phyloP scores from a whole-genome alignment of 495 filamentous ascomycete species.

The Tetracladium setigerum region DNA sequence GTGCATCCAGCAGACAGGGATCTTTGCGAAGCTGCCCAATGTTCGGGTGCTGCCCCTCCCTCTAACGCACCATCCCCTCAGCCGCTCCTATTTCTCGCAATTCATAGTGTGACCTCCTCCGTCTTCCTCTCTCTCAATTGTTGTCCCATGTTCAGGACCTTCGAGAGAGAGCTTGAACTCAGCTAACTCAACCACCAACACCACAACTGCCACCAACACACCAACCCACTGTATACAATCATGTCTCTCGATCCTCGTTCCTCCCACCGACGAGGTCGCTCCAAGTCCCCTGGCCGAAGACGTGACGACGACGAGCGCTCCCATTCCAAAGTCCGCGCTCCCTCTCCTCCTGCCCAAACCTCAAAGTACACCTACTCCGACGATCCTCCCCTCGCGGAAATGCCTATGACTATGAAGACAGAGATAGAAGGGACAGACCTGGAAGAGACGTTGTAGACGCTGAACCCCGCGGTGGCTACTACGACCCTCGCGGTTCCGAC shows the following conservation, averaged over 20 bases:
- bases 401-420: conserved; percentile 18
- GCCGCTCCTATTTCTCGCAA: neutral
- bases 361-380: neutral
- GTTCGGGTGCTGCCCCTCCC: too few species aligned
- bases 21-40: too few species aligned
- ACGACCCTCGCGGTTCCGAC: too few species aligned
- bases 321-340: conserved; percentile 1
- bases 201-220: too few species aligned
- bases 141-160: neutral
- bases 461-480: neutral
- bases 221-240: neutral
- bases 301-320: conserved; percentile 15
- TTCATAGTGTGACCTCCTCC: neutral
- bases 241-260: conserved; percentile 22
- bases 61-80: too few species aligned
- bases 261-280: conserved; percentile 16
- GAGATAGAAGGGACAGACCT: conserved; percentile 1
- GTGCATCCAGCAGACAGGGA: too few species aligned
- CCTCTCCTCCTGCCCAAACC: conserved; percentile 3
- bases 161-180: too few species aligned
- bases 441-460: conserved; percentile 1
- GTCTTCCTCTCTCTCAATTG: neutral
- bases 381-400: neutral
- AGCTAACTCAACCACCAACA: too few species aligned
- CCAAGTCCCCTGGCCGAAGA: conserved; percentile 19